Conservation (phyloP, 768 basidiomycete genomes). For the Cystofilobasidium macerans region DNA sequence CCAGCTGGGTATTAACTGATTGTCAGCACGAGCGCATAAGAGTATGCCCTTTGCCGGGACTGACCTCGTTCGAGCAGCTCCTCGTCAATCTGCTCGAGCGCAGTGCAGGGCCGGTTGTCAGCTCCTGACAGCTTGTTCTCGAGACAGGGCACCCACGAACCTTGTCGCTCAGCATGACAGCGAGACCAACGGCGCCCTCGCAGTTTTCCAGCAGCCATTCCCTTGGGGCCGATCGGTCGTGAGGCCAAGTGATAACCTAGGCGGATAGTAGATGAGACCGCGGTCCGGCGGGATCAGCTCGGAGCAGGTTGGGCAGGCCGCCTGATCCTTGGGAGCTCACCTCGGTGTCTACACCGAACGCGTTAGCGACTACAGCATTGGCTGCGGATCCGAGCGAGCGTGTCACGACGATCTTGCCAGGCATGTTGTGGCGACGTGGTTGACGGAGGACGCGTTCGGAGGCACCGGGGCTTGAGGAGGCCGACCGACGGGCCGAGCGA, state of each 20-base stretch:
- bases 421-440: too few species aligned
- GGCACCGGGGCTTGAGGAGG: too few species aligned
- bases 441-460: too few species aligned
- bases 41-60: conserved; percentile 4
- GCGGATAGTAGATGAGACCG: background rate
- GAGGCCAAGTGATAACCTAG: conserved; percentile 48
- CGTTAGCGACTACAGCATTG: conserved; percentile 27
- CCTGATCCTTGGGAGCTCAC: too few species aligned
- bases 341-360: conserved; percentile 11
- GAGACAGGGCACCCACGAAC: conserved; percentile 39
- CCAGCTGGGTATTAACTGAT: conserved; percentile 49
- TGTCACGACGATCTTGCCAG: conserved; percentile 33
- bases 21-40: conserved; percentile 8
- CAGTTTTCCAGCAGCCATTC: conserved; percentile 66
- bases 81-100: conserved; percentile 49
- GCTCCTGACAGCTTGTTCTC: conserved; percentile 27
- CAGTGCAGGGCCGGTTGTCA: background rate
- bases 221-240: conserved; percentile 51
- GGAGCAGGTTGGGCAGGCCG: conserved; percentile 1
- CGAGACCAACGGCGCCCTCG: conserved; percentile 50
- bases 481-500: too few species aligned
- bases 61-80: conserved; percentile 57
- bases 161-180: conserved; percentile 61
- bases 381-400: conserved; percentile 30
- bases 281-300: background rate